phyloP scores from a whole-genome alignment of 2,329 filamentous ascomycete species.

The Stagonosporopsis rhizophila region DNA sequence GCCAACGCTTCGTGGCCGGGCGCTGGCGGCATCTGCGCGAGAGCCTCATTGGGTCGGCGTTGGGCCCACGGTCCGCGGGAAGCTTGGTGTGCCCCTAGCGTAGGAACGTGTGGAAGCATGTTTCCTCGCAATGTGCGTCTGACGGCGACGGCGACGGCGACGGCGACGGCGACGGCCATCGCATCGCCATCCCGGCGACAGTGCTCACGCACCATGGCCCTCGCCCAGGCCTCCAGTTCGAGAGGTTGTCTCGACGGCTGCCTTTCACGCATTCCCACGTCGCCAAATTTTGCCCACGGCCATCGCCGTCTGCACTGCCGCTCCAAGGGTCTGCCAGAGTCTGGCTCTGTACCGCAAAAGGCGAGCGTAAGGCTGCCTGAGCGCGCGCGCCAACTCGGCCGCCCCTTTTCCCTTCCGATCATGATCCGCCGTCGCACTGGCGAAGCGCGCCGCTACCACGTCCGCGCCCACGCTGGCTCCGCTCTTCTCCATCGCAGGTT shows the following conservation, averaged over 20 bases:
- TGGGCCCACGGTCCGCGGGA: constrained; percentile 9
- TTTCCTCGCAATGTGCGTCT: constrained; percentile 6
- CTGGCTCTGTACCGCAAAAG: background rate
- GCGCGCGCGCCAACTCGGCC: constrained; percentile 25
- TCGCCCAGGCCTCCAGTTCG: constrained; percentile 18
- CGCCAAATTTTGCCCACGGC: background rate
- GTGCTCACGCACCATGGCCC: constrained; percentile 9
- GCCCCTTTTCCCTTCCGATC: constrained; percentile 30
- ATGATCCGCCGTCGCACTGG: constrained; percentile 25
- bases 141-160: constrained; percentile 13
- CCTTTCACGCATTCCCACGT: background rate
- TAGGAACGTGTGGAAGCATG: constrained; percentile 15
- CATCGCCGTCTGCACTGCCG: background rate
- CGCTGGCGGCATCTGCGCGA: constrained; percentile 7
- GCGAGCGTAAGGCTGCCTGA: constrained; percentile 20
- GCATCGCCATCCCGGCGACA: constrained; percentile 12
- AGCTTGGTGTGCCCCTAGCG: constrained; percentile 17
- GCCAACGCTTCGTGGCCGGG: constrained; percentile 6
- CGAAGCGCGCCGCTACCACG: constrained; percentile 30
- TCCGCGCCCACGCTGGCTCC: constrained; percentile 27
- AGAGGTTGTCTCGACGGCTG: background rate
- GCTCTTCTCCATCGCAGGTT: constrained; percentile 22
- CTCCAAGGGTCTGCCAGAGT: background rate
- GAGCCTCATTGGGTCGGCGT: constrained; percentile 16
- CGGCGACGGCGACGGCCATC: no score